Evolutionary conservation across 2,329 filamentous ascomycete species (phyloP).

Genomic region (Colletotrichum scovillei): DNA sequence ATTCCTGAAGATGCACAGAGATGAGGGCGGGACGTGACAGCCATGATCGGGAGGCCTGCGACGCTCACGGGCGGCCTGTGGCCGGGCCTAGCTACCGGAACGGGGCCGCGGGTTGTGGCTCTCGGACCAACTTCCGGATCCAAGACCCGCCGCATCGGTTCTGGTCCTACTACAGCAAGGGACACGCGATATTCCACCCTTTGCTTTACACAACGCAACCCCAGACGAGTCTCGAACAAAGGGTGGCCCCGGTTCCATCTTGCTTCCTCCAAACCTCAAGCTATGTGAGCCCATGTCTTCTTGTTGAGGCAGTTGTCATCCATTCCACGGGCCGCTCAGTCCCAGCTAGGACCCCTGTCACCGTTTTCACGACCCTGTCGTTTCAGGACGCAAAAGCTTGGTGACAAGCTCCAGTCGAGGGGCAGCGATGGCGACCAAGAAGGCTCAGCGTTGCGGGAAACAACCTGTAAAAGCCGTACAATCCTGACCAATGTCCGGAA

Average conservation of each 20-base stretch:
- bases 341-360: conserved; percentile 26
- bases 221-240: neutral
- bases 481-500: conserved; percentile 14
- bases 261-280: neutral
- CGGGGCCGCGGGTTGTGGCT: conserved; percentile 28
- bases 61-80: conserved; percentile 6
- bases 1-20: neutral
- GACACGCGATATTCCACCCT: neutral
- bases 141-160: conserved; percentile 22
- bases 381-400: conserved; percentile 34
- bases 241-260: neutral
- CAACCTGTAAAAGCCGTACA: conserved; percentile 6
- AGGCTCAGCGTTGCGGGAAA: neutral
- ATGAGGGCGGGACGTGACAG: conserved; percentile 10
- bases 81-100: conserved; percentile 12
- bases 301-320: conserved; percentile 11
- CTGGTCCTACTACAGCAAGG: conserved; percentile 4
- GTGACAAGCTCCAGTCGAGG: conserved; percentile 21
- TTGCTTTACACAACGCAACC: neutral
- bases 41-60: neutral
- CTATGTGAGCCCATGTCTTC: neutral
- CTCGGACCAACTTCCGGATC: conserved; percentile 32
- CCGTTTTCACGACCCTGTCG: conserved; percentile 21
- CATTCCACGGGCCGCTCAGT: conserved; percentile 22
- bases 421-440: conserved; percentile 2